Base-by-base conservation (phyloP, 2,329 filamentous ascomycete species). In the Hymenoscyphus fructigenus region DNA sequence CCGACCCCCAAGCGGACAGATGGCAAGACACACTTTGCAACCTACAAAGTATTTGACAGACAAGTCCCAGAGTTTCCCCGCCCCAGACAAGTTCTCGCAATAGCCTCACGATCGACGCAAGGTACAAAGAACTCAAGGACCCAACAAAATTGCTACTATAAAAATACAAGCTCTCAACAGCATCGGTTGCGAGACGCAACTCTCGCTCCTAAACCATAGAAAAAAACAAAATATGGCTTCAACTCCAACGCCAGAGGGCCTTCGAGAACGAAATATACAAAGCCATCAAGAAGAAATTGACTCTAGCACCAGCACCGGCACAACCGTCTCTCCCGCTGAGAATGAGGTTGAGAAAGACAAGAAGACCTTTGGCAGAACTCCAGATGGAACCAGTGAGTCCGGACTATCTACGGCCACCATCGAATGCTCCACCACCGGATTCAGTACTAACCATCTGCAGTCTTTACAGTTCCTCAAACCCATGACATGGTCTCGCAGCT, bases 401-500 rank as follows among this genome's bases (percentile, higher is more conserved):
- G 15, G 36, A 28, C 6, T 20, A 15, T 44, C 12, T 34, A 28
- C 26, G 9, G 20, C 15, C 23, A 26, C 17, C 14, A 23, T 34
- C 20, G 5, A 26, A 20, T 23, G 12, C 23, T 32, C 20, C 29
- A 9, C n/a, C 23, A n/a, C 14, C 29, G n/a, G 57, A 26, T 29
- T 32, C 20, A 26, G 7, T 28, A 17, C 53, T 62, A 59, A 63
- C 29, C 20, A 53, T 23, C 6, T 55, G 58, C 74, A 98, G 95
- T 97, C 73, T 99, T 99, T 76, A 90, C 92, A 65, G 95, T 99
- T 62, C 95, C 95, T 58, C 89, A 92, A 68, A 99, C 95, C 64
- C 93, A 97, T 83, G 95, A 99, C 80, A 98, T 99, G 95, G 94
- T 99, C 72, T 96, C 94, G 60, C 95, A 98, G 80, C 85, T 99